Percentiles rank a stretch among this genome's conserved stretches.
phyloP scores from a whole-genome alignment of 2,329 filamentous ascomycete genomes.

The Calycina marina region DNA sequence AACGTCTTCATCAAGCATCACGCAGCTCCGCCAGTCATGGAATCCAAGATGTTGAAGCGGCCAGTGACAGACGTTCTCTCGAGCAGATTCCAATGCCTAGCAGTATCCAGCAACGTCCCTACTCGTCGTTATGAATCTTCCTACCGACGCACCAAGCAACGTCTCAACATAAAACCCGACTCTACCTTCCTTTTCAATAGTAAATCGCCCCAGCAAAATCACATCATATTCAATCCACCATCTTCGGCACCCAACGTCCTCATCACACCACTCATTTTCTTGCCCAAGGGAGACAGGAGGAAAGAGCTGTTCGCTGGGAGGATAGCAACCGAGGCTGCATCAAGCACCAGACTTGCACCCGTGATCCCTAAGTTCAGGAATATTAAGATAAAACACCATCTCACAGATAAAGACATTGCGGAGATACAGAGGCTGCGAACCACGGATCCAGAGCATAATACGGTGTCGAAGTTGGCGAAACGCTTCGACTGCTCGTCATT shows the following conservation, averaged over 20 bases:
- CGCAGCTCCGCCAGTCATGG: constrained; percentile 17
- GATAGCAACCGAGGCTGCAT: constrained; percentile 11
- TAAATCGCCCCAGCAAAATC: constrained; percentile 24
- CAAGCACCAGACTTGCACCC: constrained; percentile 14
- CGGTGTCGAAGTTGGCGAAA: constrained; percentile 34
- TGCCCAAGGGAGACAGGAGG: constrained; percentile 32
- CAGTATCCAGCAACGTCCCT: constrained; percentile 14
- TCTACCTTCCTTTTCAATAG: constrained; percentile 35
- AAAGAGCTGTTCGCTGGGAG: constrained; percentile 15
- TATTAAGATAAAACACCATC: constrained; percentile 28
- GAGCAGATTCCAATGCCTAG: constrained; percentile 14
- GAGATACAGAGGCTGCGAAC: constrained; percentile 43
- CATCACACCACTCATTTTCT: constrained; percentile 53
- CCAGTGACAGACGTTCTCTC: constrained; percentile 17
- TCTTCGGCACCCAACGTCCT: constrained; percentile 39
- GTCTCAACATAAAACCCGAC: constrained; percentile 41
- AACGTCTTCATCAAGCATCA: no score
- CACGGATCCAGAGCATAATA: constrained; percentile 40
- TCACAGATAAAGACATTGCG: constrained; percentile 38
- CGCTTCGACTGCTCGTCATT: constrained; percentile 40
- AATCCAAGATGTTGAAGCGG: constrained; percentile 18
- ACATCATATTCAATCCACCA: constrained; percentile 43
- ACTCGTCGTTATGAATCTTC: constrained; percentile 21
- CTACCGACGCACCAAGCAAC: constrained; percentile 22
- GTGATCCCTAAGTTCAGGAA: constrained; percentile 9